Conservation (phyloP, 2,329 filamentous ascomycete species). For the Amauroascus niger region DNA sequence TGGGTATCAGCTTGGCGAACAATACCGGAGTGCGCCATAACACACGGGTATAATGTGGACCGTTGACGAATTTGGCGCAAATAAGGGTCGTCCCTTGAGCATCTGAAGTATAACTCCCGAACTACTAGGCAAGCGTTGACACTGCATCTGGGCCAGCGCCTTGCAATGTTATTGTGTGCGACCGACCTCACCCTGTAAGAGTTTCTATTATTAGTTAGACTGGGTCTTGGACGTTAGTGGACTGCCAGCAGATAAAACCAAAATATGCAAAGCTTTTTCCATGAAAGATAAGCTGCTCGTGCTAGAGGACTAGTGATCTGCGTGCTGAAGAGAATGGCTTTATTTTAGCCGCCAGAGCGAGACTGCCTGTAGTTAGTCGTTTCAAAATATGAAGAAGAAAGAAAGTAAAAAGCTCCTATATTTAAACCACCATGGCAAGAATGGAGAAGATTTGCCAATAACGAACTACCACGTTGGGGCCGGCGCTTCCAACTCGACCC, state of each 20-base stretch:
- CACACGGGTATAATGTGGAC: not conserved
- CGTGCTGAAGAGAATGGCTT: too few relatives aligned
- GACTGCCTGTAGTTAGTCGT: too few relatives aligned
- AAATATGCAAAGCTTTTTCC: not conserved
- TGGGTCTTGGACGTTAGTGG: not conserved
- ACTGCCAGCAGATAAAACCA: not conserved
- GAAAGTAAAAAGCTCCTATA: too few relatives aligned
- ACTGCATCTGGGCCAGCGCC: not conserved
- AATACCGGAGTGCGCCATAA: not conserved
- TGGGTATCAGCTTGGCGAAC: not conserved
- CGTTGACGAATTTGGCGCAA: not conserved
- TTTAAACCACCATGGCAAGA: not conserved
- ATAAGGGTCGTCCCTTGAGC: not conserved
- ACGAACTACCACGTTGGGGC: not conserved
- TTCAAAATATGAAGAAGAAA: too few relatives aligned
- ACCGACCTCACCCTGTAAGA: not conserved
- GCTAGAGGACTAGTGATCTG: too few relatives aligned
- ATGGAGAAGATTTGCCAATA: not conserved
- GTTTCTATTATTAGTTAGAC: not conserved
- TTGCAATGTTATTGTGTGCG: not conserved
- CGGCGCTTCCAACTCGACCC: constrained; percentile 3
- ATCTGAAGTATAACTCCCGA: not conserved
- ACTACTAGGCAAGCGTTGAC: not conserved
- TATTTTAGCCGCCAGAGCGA: too few relatives aligned
- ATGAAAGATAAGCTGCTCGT: too few relatives aligned